A percentile compares a stretch with the other conserved stretches of the same genome.
Evolutionary conservation across 345 rosid genomes (phyloP).

Genomic region (Camelina neglecta): DNA sequence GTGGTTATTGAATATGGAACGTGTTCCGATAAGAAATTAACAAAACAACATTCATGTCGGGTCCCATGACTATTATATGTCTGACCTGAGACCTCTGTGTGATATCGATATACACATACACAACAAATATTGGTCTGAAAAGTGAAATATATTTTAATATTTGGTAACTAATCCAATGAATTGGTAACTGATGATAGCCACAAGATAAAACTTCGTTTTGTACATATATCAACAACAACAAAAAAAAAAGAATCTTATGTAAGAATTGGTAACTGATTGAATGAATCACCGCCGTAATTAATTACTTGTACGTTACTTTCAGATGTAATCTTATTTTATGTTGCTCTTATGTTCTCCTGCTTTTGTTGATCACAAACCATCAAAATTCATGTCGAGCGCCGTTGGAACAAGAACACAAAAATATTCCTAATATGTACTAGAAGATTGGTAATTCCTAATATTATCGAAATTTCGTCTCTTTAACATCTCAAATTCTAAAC

Average conservation of each 20-base stretch:
- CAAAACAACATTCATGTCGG: slow-evolving; percentile 41
- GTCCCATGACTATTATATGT: slow-evolving; percentile 37
- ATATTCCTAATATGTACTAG: not conserved
- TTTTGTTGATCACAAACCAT: no score
- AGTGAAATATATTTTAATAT: slow-evolving; percentile 4
- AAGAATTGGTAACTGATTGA: not conserved
- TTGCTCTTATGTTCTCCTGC: not conserved
- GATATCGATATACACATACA: slow-evolving; percentile 9
- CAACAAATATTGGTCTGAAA: slow-evolving; percentile 26
- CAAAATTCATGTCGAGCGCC: not conserved
- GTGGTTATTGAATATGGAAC: slow-evolving; percentile 39
- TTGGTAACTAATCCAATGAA: slow-evolving; percentile 4
- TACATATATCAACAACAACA: not conserved
- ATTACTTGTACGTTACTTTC: not conserved
- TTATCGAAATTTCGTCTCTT: no score
- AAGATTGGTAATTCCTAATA: not conserved
- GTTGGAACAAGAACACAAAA: not conserved
- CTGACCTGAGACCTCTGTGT: slow-evolving; percentile 28
- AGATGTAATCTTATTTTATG: not conserved
- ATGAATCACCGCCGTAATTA: not conserved
- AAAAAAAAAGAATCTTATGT: not conserved
- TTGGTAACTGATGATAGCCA: not conserved
- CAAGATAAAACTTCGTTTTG: not conserved
- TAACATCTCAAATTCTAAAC: no score
- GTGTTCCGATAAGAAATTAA: slow-evolving; percentile 39